Percentiles rank a stretch among this genome's conserved stretches.
Conservation (phyloP, 345 rosid species). For the Euclidium syriacum region DNA sequence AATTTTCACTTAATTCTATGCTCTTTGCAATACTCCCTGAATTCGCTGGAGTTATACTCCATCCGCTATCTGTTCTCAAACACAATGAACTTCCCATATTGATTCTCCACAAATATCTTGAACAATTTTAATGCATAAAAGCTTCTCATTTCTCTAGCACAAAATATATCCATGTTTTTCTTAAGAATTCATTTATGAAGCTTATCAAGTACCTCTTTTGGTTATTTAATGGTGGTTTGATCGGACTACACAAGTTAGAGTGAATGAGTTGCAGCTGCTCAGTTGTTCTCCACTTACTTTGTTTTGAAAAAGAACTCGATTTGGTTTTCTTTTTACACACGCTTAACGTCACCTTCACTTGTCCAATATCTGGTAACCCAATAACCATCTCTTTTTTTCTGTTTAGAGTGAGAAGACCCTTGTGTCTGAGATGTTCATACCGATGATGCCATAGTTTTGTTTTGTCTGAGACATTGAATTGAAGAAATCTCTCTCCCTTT, state of each 20-base stretch:
- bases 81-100: background rate
- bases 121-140: background rate
- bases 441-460: too few relatives aligned
- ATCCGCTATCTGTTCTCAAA: background rate
- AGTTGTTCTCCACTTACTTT: background rate
- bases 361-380: background rate
- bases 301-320: background rate
- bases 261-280: background rate
- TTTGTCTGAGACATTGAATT: too few relatives aligned
- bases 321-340: background rate
- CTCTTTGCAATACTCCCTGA: background rate
- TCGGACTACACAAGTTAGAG: background rate
- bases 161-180: background rate
- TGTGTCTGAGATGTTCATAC: too few relatives aligned
- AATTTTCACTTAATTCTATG: background rate
- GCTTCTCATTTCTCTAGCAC: background rate
- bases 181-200: background rate
- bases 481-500: too few relatives aligned
- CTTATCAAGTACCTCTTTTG: background rate
- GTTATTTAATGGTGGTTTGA: background rate
- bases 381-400: background rate
- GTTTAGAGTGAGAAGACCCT: fast-evolving
- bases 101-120: background rate
- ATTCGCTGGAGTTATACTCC: background rate
- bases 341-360: background rate